These are phyloP conservation scores for Phytophthora fragariae DNA, from an alignment of 352 stramenopile genomes.

Conservation along the genomic window DNA sequence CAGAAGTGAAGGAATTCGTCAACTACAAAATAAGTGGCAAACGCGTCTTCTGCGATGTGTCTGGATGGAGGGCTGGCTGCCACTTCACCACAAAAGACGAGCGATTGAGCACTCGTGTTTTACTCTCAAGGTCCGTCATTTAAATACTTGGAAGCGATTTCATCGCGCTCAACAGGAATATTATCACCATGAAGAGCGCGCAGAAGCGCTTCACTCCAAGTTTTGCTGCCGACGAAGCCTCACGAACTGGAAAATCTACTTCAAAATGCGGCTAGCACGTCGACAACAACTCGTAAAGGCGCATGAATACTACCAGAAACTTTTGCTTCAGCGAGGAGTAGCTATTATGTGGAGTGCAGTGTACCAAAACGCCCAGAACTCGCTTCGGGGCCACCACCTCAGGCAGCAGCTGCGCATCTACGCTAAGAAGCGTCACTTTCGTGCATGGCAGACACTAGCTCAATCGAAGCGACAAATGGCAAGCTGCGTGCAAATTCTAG, in stretches of 20 bases:
- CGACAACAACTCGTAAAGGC: constrained; percentile 12
- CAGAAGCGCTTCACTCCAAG: constrained; percentile 12
- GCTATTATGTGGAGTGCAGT: constrained; percentile 30
- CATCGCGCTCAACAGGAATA: background rate
- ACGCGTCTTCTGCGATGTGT: constrained; percentile 22
- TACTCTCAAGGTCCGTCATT: constrained; percentile 7
- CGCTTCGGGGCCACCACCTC: constrained; percentile 27
- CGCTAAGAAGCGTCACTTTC: constrained; percentile 38
- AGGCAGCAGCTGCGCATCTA: constrained; percentile 29
- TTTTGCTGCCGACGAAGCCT: constrained; percentile 24
- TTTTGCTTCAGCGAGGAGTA: constrained; percentile 37
- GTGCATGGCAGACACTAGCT: constrained; percentile 21
- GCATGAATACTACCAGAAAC: constrained; percentile 20
- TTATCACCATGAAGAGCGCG: constrained; percentile 11
- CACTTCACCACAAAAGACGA: constrained; percentile 20
- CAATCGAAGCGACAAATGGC: constrained; percentile 4
- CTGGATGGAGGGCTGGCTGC: constrained; percentile 31
- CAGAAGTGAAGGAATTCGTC: constrained; percentile 11
- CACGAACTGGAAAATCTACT: constrained; percentile 29
- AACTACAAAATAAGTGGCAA: constrained; percentile 15
- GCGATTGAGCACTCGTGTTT: constrained; percentile 5
- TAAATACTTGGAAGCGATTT: constrained; percentile 31
- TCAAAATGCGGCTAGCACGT: constrained; percentile 3
- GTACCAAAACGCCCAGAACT: constrained; percentile 29
- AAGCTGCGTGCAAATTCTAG: constrained; percentile 9